Conservation (phyloP, 2,329 filamentous ascomycete species). For the Pestalotiopsis sp. region DNA sequence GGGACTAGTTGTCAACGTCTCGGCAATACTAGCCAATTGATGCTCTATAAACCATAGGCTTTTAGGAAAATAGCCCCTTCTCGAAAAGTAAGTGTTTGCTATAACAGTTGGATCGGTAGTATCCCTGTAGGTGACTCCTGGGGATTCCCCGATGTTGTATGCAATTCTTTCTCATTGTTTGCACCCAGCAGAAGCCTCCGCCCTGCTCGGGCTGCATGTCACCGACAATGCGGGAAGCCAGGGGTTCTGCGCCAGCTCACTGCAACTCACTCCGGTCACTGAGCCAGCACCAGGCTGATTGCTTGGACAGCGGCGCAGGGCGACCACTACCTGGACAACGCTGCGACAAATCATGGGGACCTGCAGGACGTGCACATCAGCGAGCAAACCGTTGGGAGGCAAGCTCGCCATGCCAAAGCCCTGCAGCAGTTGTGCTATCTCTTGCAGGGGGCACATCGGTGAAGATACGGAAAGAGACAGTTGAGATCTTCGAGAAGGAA, state of each 20-base stretch:
- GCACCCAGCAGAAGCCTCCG: background rate
- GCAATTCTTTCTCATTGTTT: too few relatives aligned
- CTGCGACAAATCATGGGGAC: slow-evolving; percentile 13
- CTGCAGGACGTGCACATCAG: slow-evolving; percentile 18
- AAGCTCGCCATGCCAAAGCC: background rate
- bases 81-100: too few relatives aligned
- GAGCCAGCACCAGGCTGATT: slow-evolving; percentile 9
- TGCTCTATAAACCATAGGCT: too few relatives aligned
- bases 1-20: too few relatives aligned
- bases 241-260: background rate
- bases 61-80: too few relatives aligned
- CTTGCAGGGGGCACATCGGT: slow-evolving; percentile 13
- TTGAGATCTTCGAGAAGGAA: slow-evolving; percentile 11
- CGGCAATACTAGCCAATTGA: too few relatives aligned
- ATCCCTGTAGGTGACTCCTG: too few relatives aligned
- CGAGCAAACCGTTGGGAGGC: slow-evolving; percentile 20
- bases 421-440: slow-evolving; percentile 19
- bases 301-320: slow-evolving; percentile 18
- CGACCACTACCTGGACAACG: slow-evolving; percentile 17
- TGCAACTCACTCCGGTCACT: slow-evolving; percentile 15
- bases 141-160: too few relatives aligned
- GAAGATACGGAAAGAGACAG: slow-evolving; percentile 20
- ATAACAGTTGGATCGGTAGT: too few relatives aligned
- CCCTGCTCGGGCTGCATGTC: background rate
- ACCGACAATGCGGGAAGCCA: background rate